A percentile compares a stretch with the other conserved stretches of the same genome.
Conservation (phyloP, 148 eudicot genomes). For the Chenopodium suecicum region DNA sequence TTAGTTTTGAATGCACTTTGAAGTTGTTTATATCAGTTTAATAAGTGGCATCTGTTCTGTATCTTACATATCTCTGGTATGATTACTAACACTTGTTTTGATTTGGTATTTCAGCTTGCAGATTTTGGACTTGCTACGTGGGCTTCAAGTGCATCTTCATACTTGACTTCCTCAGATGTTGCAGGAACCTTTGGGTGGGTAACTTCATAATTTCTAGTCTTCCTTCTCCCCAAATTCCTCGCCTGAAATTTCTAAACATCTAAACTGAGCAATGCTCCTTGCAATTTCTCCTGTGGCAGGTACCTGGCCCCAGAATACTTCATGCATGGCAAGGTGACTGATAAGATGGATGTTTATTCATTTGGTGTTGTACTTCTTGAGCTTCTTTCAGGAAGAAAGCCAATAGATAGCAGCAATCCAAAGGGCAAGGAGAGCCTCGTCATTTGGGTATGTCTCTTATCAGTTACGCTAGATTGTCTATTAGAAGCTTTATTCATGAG, state of each 20-base stretch:
- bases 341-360: conserved; percentile 49
- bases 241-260: neutral
- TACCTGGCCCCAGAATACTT: conserved; percentile 61
- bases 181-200: conserved; percentile 95
- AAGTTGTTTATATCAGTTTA: neutral
- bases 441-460: conserved; percentile 42
- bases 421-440: conserved; percentile 56
- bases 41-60: neutral
- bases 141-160: conserved; percentile 57
- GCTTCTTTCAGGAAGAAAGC: conserved; percentile 54
- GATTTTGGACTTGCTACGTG: conserved; percentile 94
- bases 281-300: conserved; percentile 25
- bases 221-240: neutral
- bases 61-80: conserved; percentile 5
- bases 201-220: neutral
- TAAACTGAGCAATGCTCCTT: neutral
- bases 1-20: neutral
- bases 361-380: conserved; percentile 61
- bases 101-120: conserved; percentile 57
- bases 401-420: conserved; percentile 43
- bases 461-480: neutral
- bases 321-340: conserved; percentile 58
- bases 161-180: conserved; percentile 62
- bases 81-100: neutral
- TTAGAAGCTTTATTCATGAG: neutral